phyloP scores from a whole-genome alignment of 1,284 basidiomycete genomes.

The Tetrapyrgos nigripes region DNA sequence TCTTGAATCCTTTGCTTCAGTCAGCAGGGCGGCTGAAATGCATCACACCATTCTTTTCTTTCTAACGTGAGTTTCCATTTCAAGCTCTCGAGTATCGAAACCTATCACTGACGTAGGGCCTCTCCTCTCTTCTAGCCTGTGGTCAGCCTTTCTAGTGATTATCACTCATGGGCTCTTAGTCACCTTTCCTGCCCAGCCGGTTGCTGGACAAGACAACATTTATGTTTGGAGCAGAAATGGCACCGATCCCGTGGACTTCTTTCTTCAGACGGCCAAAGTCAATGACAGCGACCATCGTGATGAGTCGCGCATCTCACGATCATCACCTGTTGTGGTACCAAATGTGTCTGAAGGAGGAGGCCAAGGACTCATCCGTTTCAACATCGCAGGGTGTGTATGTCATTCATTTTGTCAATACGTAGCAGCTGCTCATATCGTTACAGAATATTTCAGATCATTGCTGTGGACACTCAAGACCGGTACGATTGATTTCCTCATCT shows the following conservation, averaged over 20 bases:
- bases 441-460: constrained; percentile 9
- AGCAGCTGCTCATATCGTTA: not conserved
- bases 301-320: not conserved
- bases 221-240: constrained; percentile 2
- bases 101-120: too few species aligned
- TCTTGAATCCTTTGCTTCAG: too few species aligned
- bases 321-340: not conserved
- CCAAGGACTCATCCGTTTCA: not conserved
- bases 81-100: too few species aligned
- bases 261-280: constrained; percentile 7
- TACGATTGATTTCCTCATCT: not conserved
- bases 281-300: too few species aligned
- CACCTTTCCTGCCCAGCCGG: constrained; percentile 3
- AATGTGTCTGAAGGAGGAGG: not conserved
- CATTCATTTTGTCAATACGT: not conserved
- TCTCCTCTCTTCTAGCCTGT: too few species aligned
- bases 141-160: constrained; percentile 1
- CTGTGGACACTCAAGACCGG: not conserved
- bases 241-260: constrained; percentile 5
- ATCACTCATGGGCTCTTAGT: constrained; percentile 1
- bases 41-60: too few species aligned
- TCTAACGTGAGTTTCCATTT: too few species aligned
- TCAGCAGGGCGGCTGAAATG: too few species aligned
- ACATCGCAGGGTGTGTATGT: constrained; percentile 5
- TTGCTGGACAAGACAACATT: not conserved